Evolutionary conservation across 2,329 filamentous ascomycete species (phyloP), one percentile per base, ranked within the genome.

Genomic region (Ophiocordyceps camponoti-rufipedis): DNA sequence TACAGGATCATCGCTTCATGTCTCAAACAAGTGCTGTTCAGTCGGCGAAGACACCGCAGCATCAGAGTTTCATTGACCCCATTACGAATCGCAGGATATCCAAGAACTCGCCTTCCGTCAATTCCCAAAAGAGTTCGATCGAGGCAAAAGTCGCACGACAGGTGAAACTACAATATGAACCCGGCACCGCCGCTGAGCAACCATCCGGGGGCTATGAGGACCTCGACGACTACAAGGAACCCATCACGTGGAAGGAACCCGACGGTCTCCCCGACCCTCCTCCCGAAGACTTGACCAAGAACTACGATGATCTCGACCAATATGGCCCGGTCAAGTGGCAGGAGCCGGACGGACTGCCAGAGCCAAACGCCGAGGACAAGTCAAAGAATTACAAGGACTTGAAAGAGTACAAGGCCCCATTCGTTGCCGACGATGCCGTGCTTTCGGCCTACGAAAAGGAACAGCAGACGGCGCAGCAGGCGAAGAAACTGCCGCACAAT

Each of bases 81-180:
- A 75, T 78, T 48, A 75, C 73, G 14, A 78, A 78, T 49, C 67
- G 72, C 32, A 73, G 67, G 48, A 35, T 28, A 38, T 5, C 11
- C 9, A 4, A 28, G 1, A 12, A n/a, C 3, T 13, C 18, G 23
- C 12, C 42, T 10, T 19, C 23, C 9, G 18, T 19, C 18, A 19
- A 12, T 13, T 14, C 40, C 9, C 16, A 7, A 12, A 14, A 3
- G 8, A 31, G 8, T 12, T 12, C 29, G 12, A 12, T 2, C 29
- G 29, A 16, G 35, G 10, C n/a, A 18, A 16, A 16, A 39, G 35
- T 18, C 35, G 18, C 10, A 39, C 35, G 5, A 8, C 35, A 39
- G 35, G 35, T 18, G n/a, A 18, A 19, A 39, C n/a, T n/a, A 4
- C 35, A 11, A 9, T 39, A 39, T 39, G 56, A 60, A 44, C 41